phyloP scores from a whole-genome alignment of 2,329 filamentous ascomycete genomes.

The Trichoderma brevicompactum region DNA sequence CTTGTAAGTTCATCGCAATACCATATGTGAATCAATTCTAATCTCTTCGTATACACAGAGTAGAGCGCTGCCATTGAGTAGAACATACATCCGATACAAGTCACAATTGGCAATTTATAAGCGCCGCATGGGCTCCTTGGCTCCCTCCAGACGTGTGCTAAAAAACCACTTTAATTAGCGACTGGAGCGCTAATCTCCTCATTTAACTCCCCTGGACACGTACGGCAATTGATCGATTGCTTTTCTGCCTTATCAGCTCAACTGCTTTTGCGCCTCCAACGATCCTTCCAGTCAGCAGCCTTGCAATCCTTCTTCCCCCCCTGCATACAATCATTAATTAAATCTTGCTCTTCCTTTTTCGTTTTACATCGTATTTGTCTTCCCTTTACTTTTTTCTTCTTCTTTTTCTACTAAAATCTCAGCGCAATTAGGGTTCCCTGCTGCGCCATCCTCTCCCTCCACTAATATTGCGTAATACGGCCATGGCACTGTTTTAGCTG shows the following conservation, averaged over 20 bases:
- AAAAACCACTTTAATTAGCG: too few relatives aligned
- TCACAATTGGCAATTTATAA: not conserved
- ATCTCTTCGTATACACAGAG: too few relatives aligned
- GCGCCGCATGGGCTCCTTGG: slow-evolving; percentile 7
- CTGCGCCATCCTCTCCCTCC: slow-evolving; percentile 19
- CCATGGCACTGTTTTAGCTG: slow-evolving; percentile 1
- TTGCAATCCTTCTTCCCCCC: too few relatives aligned
- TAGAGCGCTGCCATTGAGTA: too few relatives aligned
- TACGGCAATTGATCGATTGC: not conserved
- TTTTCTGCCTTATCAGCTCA: not conserved
- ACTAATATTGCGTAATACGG: slow-evolving; percentile 18
- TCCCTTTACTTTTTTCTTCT: not conserved
- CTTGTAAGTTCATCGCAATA: too few relatives aligned
- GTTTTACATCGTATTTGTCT: not conserved
- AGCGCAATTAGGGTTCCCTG: not conserved
- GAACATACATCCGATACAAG: too few relatives aligned
- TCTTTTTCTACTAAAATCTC: not conserved
- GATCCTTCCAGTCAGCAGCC: too few relatives aligned
- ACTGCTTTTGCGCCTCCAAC: too few relatives aligned
- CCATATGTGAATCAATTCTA: too few relatives aligned
- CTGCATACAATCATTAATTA: too few relatives aligned
- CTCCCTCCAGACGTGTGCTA: not conserved
- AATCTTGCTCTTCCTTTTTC: not conserved
- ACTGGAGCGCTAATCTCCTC: not conserved
- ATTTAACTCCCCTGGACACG: not conserved